Base-by-base conservation (phyloP, 805 yeast genomes). In the Saturnispora ahearnii region DNA sequence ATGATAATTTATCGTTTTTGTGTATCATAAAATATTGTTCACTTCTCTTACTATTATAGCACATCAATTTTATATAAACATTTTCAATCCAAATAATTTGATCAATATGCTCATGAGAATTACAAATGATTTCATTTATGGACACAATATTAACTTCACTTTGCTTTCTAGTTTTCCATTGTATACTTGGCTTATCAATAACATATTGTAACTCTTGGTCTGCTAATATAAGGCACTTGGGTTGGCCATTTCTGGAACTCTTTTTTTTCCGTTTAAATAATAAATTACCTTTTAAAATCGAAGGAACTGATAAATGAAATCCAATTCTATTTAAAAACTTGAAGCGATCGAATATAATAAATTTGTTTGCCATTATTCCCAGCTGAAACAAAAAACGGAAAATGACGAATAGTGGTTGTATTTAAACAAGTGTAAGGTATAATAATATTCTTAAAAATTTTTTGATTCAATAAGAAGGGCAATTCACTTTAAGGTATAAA, bases 41-140 rank as follows among this genome's bases (percentile, higher is more conserved):
- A 15, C 29, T 29, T 6, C 29, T 40, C 13, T 15, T 40, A 15
- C 12, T 18, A 18, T 41, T 41, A 15, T 13, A 41, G 30, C 50
- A 47, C 9, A 47, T 12, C 12, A 47, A 7, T 12, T 34, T 32
- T 24, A 47, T 21, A 12, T 33, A 37, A 13, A 47, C 45, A 32
- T 47, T 41, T 18, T 47, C 50, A 10, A 47, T 28, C 50, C 50
- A 47, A 8, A 47, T 22, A 5, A 33, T 33, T 47, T 47, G 21
- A 24, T 33, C 41, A 32, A 41, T 26, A 33, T 47, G 50, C 50
- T 47, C 50, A 47, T 40, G 45, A 33, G 32, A n/a, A 24, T 28
- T 29, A 26, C 21, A 9, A 7, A 41, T 24, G 31, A 47, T n/a
- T 11, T n/a, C 10, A 10, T 40, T 18, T 31, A 28, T 26, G 13